Base-by-base conservation (phyloP, 2,329 filamentous ascomycete species). In the Elsinoe batatas region DNA sequence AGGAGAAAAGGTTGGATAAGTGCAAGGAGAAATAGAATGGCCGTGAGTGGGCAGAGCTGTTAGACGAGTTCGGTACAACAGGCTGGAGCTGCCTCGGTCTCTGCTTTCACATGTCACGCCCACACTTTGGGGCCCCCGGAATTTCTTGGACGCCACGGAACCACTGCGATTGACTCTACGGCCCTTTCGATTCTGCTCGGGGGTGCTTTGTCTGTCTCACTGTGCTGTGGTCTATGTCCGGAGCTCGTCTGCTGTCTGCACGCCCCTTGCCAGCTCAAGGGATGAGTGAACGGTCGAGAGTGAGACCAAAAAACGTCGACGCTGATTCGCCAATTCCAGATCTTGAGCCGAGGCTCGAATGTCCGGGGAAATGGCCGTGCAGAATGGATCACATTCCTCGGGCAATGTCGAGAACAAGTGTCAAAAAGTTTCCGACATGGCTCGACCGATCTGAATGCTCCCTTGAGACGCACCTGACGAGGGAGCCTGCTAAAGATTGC, bases 51-150 rank as follows among this genome's bases (percentile, higher is more conserved):
- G 32, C 32, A 38, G 32, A 55, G 38, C 20, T 22, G 26, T 30
- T 30, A 30, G 7, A 30, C 11, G 17, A 30, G 40, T 55, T 46
- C 32, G 53, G 33, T 18, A 38, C 47, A 51, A 51, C 32, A 22
- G 20, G 47, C 47, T 36, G 47, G 40, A 38, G 47, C 47, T 36
- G 47, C 47, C 47, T 51, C 47, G 47, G 47, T 51, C 47, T 38
- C 26, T 44, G 53, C 42, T 33, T 55, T 55, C 53, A 55, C 53
- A 55, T 55, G 53, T 42, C 42, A 55, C 20, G 18, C 20, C 51
- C 36, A 20, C 20, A 13, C 35, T 4, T 44, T 17, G 40, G 46
- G 32, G 20, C 10, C 47, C 47, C 47, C 47, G 47, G 47, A 51
- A 51, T 51, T 51, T 51, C 15, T n/a, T 22, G 32, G 17, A 35